Evolutionary conservation across 805 yeast species (phyloP), one percentile per base, ranked within the genome.

Genomic region (Monosporozyma solicola): DNA sequence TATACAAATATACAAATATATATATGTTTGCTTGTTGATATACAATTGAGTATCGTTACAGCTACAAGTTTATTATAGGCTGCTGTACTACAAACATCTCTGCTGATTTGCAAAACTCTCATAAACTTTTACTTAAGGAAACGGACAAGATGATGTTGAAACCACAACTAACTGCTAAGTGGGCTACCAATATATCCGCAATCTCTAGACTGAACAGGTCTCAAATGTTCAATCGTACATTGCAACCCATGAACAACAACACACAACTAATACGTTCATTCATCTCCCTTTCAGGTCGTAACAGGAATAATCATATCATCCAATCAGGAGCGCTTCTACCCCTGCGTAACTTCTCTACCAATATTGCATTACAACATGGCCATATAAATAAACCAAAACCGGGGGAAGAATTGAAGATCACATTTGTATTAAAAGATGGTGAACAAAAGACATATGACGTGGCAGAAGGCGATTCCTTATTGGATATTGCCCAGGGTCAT

Each of bases 401-500:
- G 2, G 99, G 99, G 41, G 96, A 94, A 72, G 99, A 92, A 56
- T 62, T 86, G 35, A 83, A 84, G 56, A 77, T 92, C 49, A 91
- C 97, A 0, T 94, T 89, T 69, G 87, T 94, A 53, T 83, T 96
- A 37, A 90, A 91, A 64, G 97, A 92, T 56, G 98, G 98, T 4
- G 75, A 78, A 45, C 97, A 90, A 66, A 74, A 81, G 58, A 80
- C 86, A 1, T 80, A 79, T 61, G 97, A 90, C 64, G 98, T 85
- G 1, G 84, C 92, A 2, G 96, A 85, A 60, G 98, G 98, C 13
- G 99, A 94, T 65, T 82, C 90, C 39, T 65, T 94, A 29, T 73
- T 94, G 66, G 99, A 94, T 67, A 89, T 94, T 53, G 99, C 98
- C 5, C 98, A 94, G 72, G 95, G 94, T 3, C 72, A 91, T 65